Evolutionary conservation across 768 basidiomycete species (phyloP), one percentile per base, ranked within the genome.

Genomic region (Psilocybe subaeruginosa): DNA sequence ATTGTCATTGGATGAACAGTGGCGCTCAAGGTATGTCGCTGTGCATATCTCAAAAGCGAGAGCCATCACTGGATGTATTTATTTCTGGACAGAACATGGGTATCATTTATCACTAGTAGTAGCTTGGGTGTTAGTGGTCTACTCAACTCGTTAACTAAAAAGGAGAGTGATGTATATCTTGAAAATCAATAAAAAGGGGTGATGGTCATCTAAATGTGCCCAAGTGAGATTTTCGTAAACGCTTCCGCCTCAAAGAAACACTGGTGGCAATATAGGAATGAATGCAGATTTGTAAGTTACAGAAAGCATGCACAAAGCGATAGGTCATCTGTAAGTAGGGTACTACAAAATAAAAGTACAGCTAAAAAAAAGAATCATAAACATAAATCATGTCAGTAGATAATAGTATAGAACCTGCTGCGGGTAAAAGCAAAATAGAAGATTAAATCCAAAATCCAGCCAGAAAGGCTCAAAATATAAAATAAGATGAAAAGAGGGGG

Each of bases 1-100:
- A 60, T 64, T 23, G 35, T 64, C 35, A 60, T 56, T 41, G 56
- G 56, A 57, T 62, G 43, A 57, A 43, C 41, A 12, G 51, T 2
- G 7, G 11, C 11, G 3, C 6, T 35, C 33, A 35, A 35, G 33
- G 33, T 35, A 35, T 35, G 33, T 35, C 11, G 33, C 23, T 23
- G 23, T 23, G 23, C 23, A 23, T 23, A 23, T 23, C 23, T 23
- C 23, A 23, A 1, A 23, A 23, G 23, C 23, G 23, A 23, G 23
- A 23, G 1, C 23, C 23, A 23, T 23, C 23, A 23, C 23, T 23
- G 1, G 23, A 23, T 23, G 23, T 23, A 23, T 23, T 23, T 23
- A 23, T 23, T 23, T 23, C 23, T 23, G 23, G 23, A 23, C 23
- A 23, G 23, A 23, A 1, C 23, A 23, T 23, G 23, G 23, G 23